Conservation (phyloP, 1,284 basidiomycete species). For the Microbotryum violaceum region DNA sequence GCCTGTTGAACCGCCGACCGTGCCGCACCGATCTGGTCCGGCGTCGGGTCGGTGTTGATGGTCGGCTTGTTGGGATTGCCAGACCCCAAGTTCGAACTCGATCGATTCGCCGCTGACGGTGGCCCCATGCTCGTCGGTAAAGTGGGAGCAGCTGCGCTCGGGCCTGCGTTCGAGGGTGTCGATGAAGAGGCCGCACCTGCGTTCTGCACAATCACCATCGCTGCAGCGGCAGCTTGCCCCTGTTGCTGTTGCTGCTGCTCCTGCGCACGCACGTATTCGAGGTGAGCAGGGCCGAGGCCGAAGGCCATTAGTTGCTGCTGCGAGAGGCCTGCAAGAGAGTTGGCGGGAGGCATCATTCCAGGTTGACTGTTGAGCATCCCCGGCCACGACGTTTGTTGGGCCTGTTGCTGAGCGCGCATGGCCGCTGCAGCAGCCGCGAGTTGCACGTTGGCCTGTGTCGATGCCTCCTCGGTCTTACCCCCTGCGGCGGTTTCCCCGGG, state of each 20-base stretch:
- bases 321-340: slow-evolving; percentile 9
- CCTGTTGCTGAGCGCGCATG: not conserved
- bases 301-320: slow-evolving; percentile 7
- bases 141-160: not conserved
- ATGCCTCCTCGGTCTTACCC: too few species aligned
- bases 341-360: slow-evolving; percentile 1
- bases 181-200: not conserved
- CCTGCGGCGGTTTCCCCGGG: slow-evolving; percentile 1
- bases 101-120: not conserved
- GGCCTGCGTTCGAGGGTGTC: not conserved
- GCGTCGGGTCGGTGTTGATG: slow-evolving; percentile 15
- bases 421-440: not conserved
- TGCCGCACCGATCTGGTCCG: slow-evolving; percentile 18
- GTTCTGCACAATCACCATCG: not conserved
- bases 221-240: not conserved
- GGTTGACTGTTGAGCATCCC: slow-evolving; percentile 8
- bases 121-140: not conserved
- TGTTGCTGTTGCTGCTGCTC: slow-evolving; percentile 9
- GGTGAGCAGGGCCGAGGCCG: slow-evolving; percentile 4
- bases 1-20: too few species aligned
- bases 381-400: slow-evolving; percentile 2
- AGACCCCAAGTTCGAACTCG: not conserved
- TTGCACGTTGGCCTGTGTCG: not conserved
- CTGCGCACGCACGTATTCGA: slow-evolving; percentile 2
- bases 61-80: not conserved